These are phyloP conservation scores for Babesia ovata DNA, from an alignment of 169 alveolate species.

Conservation along the genomic window DNA sequence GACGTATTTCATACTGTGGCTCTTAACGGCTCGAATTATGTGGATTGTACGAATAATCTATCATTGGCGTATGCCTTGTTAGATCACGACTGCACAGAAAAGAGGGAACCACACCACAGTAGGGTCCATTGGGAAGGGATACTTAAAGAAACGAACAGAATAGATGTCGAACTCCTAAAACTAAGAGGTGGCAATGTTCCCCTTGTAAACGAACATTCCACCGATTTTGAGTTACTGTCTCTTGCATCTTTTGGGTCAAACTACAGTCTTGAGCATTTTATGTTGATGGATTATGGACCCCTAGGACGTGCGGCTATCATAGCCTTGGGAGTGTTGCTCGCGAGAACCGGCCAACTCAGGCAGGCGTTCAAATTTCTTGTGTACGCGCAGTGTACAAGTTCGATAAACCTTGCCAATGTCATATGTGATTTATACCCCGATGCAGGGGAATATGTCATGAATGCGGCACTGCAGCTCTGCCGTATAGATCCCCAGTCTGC, in stretches of 20 bases:
- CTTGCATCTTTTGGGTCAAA: background rate
- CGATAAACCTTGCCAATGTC: background rate
- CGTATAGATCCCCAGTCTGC: constrained; percentile 3
- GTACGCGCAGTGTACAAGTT: background rate
- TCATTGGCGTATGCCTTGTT: background rate
- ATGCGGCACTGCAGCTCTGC: constrained; percentile 16
- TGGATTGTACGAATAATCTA: too few species aligned
- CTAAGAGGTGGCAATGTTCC: background rate
- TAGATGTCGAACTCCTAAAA: background rate
- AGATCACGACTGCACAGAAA: background rate
- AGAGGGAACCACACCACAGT: background rate
- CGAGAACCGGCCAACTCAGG: background rate
- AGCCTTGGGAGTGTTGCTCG: constrained; percentile 9
- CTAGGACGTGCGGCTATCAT: constrained; percentile 10
- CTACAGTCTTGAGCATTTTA: background rate
- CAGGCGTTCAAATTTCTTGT: constrained; percentile 3
- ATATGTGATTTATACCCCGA: constrained; percentile 8
- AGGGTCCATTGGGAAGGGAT: background rate
- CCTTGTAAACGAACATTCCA: background rate
- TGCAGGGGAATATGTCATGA: constrained; percentile 9
- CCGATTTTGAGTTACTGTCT: constrained; percentile 2
- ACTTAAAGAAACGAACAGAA: background rate
- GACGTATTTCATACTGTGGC: too few species aligned
- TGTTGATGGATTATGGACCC: constrained; percentile 10
- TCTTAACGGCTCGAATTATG: too few species aligned